Base-by-base conservation (phyloP, 345 rosid genomes). In the Aquilaria malaccensis region DNA sequence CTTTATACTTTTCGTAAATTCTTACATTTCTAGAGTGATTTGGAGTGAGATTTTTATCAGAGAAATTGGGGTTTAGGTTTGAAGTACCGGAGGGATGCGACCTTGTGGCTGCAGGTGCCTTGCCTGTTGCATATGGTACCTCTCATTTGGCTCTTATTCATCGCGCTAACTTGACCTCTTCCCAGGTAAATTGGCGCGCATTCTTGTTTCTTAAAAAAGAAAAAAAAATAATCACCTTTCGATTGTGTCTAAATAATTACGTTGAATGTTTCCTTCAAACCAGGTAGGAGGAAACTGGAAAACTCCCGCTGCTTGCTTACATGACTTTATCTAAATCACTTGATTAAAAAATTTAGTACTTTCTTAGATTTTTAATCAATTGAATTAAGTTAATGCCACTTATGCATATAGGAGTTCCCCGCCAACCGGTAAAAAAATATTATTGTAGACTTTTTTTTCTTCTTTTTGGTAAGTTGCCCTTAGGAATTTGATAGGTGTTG, bases 91-190 rank as follows among this genome's bases (percentile, higher is more conserved):
- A 84, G 32, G 84, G 78, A 68, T 90, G 96, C 60, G 91, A 91
- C 72, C 77, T 94, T 75, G 68, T 94, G 48, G 89, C 83, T 60
- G 95, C 85, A 51, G 95, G 79, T 63, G 99, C 97, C 30, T 79
- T 90, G 53, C 99, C 97, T 6, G 96, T 88, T 48, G 96, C 88
- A n/a, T 94, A 77, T 71, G 97, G 97, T 14, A 94, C 99, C 69
- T 90, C 96, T 9, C 95, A 94, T 71, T 82, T 91, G 2, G 99
- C 99, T 9, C 93, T 94, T 71, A 83, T 91, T 58, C 92, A 90
- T 58, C 76, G 99, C 68, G 99, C 91, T 74, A 82, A 48, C 14
- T 67, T 94, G 79, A 64, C 68, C 13, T 74, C 95, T 59, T 81
- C 76, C 60, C 96, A 91, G 82, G 97, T 86, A 74, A 30, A 10